Percentiles rank a stretch among this genome's conserved stretches.
Evolutionary conservation across 768 basidiomycete genomes (phyloP).

Genomic region (Pleurotus sapidus): DNA sequence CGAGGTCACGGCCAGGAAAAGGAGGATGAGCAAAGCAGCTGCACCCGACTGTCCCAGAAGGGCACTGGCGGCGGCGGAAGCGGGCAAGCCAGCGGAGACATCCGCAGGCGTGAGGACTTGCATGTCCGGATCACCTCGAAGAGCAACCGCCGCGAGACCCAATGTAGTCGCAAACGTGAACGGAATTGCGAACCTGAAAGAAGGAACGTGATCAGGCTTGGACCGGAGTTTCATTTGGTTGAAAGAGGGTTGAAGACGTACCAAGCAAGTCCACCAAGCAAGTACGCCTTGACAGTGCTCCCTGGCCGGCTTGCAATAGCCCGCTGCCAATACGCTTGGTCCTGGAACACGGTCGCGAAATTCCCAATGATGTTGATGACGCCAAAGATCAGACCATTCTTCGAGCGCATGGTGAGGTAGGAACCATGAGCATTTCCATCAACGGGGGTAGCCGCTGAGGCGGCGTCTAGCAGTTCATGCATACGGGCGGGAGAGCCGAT

Average conservation of each 20-base stretch:
- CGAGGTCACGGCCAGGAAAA: slow-evolving; percentile 86
- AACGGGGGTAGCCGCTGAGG: slow-evolving; percentile 56
- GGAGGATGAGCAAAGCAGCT: slow-evolving; percentile 69
- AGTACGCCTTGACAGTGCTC: slow-evolving; percentile 87
- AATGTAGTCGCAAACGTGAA: slow-evolving; percentile 86
- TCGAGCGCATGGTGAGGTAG: slow-evolving; percentile 80
- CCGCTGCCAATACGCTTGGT: slow-evolving; percentile 88
- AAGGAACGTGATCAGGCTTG: not conserved
- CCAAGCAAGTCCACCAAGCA: slow-evolving; percentile 90
- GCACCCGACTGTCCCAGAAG: slow-evolving; percentile 82
- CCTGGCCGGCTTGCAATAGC: slow-evolving; percentile 86
- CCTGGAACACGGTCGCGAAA: slow-evolving; percentile 53
- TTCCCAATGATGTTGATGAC: slow-evolving; percentile 89
- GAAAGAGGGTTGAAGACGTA: slow-evolving; percentile 20
- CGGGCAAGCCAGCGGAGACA: slow-evolving; percentile 86
- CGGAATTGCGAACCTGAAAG: slow-evolving; percentile 73
- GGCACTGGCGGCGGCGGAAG: slow-evolving; percentile 80
- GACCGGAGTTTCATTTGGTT: not conserved
- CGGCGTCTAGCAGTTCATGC: slow-evolving; percentile 73
- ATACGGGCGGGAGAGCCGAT: slow-evolving; percentile 79
- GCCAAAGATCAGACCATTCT: slow-evolving; percentile 68
- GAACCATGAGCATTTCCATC: slow-evolving; percentile 81
- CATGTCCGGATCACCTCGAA: slow-evolving; percentile 59
- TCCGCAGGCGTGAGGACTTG: slow-evolving; percentile 48
- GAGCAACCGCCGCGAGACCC: slow-evolving; percentile 84